Evolutionary conservation across 2,329 filamentous ascomycete species (phyloP), one percentile per base, ranked within the genome.

Genomic region (Fusarium vanettenii): DNA sequence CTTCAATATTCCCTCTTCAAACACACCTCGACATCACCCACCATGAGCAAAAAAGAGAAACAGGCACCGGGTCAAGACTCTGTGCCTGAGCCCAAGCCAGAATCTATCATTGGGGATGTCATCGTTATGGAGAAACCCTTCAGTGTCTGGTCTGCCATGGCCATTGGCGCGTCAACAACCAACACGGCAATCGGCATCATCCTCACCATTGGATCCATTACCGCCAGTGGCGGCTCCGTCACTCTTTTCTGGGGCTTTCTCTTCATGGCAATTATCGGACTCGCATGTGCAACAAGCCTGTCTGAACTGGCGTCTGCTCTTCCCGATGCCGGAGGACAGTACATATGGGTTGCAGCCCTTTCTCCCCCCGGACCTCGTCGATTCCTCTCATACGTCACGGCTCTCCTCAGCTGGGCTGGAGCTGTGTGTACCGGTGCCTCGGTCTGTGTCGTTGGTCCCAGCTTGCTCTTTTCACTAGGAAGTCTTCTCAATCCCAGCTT

Each of bases 1-100:
- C 18, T 43, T 43, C n/a, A 22, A 10, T 7, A 11, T 4, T 20
- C n/a, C 3, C 20, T 6, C 39, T 41, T 11, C 20, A 0, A 3
- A 13, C 3, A 41, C 1, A 41, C 3, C 1, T 3, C n/a, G 0
- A 0, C n/a, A 6, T 41, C 39, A 7, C 10, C n/a, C 29, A 33
- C 10, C 10, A 29, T 55, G 50, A 31, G 11, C 6, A 3, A 10
- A n/a, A 55, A 55, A 7, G 50, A 31, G 8, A 55, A 55, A 13
- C 29, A 55, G 10, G 16, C 50, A 11, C 3, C 20, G 11, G 29
- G 50, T 0, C 5, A 55, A 33, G 50, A 25, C 16, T 9, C 25
- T n/a, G 48, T 11, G 25, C 25, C 48, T 8, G 3, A 16, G 18
- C 25, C 25, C 16, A 52, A 52, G 10, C 48, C 48, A 31, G 48